phyloP scores from a whole-genome alignment of 257 asterid species.

The Solanum chiquidenum region DNA sequence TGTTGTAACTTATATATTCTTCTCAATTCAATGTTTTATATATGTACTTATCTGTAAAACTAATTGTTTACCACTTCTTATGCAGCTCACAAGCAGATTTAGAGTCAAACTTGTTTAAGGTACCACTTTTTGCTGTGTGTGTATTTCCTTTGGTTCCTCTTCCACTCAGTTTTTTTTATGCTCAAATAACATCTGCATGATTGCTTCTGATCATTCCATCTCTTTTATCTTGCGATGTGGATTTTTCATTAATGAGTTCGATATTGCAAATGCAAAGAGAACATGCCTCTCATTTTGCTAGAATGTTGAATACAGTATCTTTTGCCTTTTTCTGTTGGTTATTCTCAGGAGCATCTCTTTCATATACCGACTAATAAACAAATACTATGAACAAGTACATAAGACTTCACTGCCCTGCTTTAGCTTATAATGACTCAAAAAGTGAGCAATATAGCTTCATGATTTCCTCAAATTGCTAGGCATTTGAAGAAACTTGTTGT shows the following conservation, averaged over 20 bases:
- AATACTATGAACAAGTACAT: not conserved
- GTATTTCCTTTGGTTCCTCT: not conserved
- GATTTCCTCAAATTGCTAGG: not conserved
- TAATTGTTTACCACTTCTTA: not conserved
- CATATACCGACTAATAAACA: not conserved
- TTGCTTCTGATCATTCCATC: not conserved
- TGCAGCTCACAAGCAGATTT: constrained; percentile 91
- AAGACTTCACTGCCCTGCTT: not conserved
- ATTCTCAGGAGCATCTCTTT: no score
- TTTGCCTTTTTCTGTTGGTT: no score
- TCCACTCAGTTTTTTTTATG: not conserved
- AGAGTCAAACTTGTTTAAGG: constrained; percentile 93
- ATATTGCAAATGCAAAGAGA: not conserved
- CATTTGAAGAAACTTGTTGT: not conserved
- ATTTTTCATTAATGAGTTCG: not conserved
- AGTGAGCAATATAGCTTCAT: not conserved
- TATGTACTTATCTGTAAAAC: not conserved
- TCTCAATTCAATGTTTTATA: not conserved
- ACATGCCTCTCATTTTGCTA: not conserved
- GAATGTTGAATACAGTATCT: not conserved
- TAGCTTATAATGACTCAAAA: not conserved
- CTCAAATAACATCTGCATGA: not conserved
- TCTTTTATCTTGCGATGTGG: not conserved
- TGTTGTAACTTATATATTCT: not conserved
- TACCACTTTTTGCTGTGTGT: constrained; percentile 1